phyloP scores from a whole-genome alignment of 768 basidiomycete genomes.

The Guyanaporus albipodus region DNA sequence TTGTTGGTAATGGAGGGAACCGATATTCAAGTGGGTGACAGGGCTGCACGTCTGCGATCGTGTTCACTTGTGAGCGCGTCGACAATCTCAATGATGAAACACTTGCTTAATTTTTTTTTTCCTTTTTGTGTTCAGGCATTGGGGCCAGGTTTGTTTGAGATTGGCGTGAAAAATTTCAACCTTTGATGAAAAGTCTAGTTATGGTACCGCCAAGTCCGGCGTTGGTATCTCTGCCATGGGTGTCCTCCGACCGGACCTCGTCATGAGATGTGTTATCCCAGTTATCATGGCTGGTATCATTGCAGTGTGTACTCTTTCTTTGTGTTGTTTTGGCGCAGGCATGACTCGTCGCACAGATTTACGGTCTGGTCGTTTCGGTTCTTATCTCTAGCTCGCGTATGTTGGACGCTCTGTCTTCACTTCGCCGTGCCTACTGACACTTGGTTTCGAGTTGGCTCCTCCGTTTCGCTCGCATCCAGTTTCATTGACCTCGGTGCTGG shows the following conservation, averaged over 20 bases:
- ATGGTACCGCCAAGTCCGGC: constrained; percentile 99
- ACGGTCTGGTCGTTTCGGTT: constrained; percentile 98
- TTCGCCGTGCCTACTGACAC: background rate
- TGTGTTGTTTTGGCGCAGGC: background rate
- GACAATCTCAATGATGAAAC: background rate
- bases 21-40: constrained; percentile 30
- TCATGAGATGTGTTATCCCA: constrained; percentile 97
- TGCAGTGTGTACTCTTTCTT: constrained; percentile 64
- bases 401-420: constrained; percentile 31
- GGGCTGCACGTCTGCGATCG: constrained; percentile 96
- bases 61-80: constrained; percentile 83
- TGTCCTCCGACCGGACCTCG: constrained; percentile 90
- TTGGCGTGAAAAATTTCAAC: background rate
- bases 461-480: constrained; percentile 90
- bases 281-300: constrained; percentile 99
- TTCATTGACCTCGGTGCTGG: constrained; percentile 94
- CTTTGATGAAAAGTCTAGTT: constrained; percentile 45
- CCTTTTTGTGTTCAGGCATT: constrained; percentile 50
- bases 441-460: constrained; percentile 49
- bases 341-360: constrained; percentile 54
- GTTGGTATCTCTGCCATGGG: constrained; percentile 98
- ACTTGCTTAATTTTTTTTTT: background rate
- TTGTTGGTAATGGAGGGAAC: background rate
- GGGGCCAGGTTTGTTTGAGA: constrained; percentile 66
- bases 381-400: constrained; percentile 84